phyloP scores from a whole-genome alignment of 371 early-diverging fungal species.

The Mucor circinelloides region DNA sequence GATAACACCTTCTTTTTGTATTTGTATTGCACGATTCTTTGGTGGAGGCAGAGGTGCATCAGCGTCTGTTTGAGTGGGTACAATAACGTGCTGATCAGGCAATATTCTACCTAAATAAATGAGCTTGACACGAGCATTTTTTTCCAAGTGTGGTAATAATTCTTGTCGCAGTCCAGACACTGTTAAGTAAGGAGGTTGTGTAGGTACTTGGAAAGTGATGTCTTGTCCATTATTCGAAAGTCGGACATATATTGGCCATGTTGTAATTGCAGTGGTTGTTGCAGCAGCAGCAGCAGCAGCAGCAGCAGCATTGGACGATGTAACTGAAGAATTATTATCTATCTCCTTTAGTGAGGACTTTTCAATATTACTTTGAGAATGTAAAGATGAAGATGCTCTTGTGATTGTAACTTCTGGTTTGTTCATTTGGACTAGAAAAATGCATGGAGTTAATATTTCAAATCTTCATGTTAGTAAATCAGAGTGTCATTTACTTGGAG shows the following conservation, averaged over 20 bases:
- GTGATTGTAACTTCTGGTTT: constrained; percentile 3
- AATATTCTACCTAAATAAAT: constrained; percentile 26
- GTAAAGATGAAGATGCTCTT: constrained; percentile 10
- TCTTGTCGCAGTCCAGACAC: constrained; percentile 12
- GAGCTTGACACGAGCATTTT: constrained; percentile 16
- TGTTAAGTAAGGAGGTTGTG: constrained; percentile 23
- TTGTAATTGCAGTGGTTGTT: not conserved
- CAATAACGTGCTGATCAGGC: constrained; percentile 19
- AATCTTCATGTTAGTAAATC: not conserved
- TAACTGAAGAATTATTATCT: not conserved
- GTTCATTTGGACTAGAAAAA: not conserved
- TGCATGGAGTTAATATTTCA: not conserved
- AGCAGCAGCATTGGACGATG: not conserved
- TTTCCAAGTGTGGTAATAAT: constrained; percentile 17
- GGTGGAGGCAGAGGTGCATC: constrained; percentile 18
- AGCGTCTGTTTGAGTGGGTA: constrained; percentile 14
- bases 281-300: not conserved
- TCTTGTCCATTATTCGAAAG: constrained; percentile 27
- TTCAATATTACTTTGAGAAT: constrained; percentile 11
- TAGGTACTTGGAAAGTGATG: constrained; percentile 18
- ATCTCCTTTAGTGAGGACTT: not conserved
- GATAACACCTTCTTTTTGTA: constrained; percentile 28
- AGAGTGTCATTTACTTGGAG: not conserved
- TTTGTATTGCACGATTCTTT: constrained; percentile 14
- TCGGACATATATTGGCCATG: constrained; percentile 27